Evolutionary conservation across 2,329 filamentous ascomycete species (phyloP), one percentile per base, ranked within the genome.

Genomic region (Fusarium goolgardi): DNA sequence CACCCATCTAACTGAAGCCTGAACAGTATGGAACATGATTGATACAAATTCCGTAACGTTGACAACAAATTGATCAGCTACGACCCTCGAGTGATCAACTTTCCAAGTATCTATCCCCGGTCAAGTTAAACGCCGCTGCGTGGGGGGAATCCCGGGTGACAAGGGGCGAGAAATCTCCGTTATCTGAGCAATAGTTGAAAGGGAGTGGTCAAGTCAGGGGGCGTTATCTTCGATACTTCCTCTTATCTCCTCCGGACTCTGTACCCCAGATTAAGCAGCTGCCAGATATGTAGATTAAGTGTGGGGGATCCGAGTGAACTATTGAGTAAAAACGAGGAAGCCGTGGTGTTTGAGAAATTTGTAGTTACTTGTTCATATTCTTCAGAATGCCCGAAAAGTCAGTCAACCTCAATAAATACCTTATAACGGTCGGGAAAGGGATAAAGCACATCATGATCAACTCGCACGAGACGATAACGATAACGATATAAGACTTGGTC

Each of bases 91-190:
- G 23, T 39, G 25, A 40, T 20, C 39, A 20, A 43, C 20, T 46
- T 27, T 45, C 39, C 59, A 64, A 59, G 34, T 41, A 34, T 23
- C 23, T 43, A 15, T 39, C 18, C 41, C 29, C 15, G 20, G 54
- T 29, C 32, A 25, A 62, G 50, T 47, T 27, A 41, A 55, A 69
- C 55, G 55, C 55, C 46, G 59, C 51, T 35, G 65, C 51, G 65
- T 67, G 65, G 65, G 65, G 64, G 65, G 41, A 31, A 59, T 50
- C 62, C 21, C 57, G 65, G 65, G 60, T 47, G 65, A 65, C 51
- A 65, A 68, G 50, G 62, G 41, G 23, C n/a, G 13, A 52, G 39
- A 51, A 41, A 44, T 51, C 27, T 61, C 45, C 50, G 50, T 68
- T 68, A 68, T 68, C 65, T 65, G 40, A 60, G 32, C n/a, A 40